Conservation (phyloP, 305 asterid genomes). For the Solanum hybrid region DNA sequence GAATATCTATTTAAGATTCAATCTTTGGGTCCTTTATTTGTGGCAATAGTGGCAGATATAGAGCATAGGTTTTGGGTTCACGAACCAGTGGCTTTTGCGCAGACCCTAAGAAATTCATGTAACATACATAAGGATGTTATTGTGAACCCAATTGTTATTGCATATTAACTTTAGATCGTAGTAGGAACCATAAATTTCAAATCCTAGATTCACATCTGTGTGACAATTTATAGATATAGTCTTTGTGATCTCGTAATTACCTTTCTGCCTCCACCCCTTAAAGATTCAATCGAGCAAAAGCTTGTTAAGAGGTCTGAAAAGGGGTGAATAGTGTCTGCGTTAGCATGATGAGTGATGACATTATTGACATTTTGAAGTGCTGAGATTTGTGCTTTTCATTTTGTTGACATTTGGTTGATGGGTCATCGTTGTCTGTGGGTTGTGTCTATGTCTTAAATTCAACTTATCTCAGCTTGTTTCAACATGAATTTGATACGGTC, state of each 20-base stretch:
- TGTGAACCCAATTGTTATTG: background rate
- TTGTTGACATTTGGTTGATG: background rate
- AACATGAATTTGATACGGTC: background rate
- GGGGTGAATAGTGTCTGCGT: background rate
- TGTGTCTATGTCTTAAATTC: background rate
- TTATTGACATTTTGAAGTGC: background rate
- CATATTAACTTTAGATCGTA: background rate
- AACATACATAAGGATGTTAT: background rate
- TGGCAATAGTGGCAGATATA: constrained; percentile 10
- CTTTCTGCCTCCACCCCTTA: background rate
- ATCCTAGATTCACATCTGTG: too few species aligned
- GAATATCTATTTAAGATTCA: background rate
- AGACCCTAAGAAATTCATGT: background rate
- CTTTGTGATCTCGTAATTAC: background rate
- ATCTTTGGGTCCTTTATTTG: constrained; percentile 46
- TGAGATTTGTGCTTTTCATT: background rate
- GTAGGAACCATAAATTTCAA: background rate
- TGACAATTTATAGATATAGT: background rate
- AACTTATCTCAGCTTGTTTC: background rate
- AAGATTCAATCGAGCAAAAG: background rate
- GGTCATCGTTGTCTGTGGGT: background rate
- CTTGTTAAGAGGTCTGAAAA: too few species aligned
- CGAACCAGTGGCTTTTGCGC: background rate
- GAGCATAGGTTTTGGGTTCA: background rate
- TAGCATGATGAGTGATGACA: background rate